phyloP scores from a whole-genome alignment of 2,329 filamentous ascomycete genomes.

The Nigrospora osmanthi region DNA sequence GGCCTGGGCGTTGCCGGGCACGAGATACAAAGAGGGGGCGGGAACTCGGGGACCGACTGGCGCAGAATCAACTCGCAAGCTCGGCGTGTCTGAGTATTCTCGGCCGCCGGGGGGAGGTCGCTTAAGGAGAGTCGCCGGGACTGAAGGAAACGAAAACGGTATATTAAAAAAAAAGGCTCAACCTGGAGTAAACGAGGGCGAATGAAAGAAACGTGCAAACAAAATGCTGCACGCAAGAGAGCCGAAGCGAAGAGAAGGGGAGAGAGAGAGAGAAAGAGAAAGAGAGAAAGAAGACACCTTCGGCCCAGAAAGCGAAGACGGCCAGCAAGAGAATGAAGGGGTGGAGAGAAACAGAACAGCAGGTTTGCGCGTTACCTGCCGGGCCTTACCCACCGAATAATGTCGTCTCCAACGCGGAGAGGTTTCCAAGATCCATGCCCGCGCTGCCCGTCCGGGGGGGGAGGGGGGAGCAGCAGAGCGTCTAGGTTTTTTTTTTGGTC shows the following conservation, averaged over 20 bases:
- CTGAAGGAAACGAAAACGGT: slow-evolving; percentile 5
- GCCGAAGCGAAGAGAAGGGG: slow-evolving; percentile 12
- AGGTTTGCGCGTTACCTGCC: too few relatives aligned
- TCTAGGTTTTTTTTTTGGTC: too few relatives aligned
- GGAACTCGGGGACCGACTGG: too few relatives aligned
- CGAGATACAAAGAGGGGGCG: too few relatives aligned
- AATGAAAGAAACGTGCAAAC: slow-evolving; percentile 7
- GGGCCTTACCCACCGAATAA: too few relatives aligned
- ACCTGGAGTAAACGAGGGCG: slow-evolving; percentile 15
- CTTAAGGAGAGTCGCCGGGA: slow-evolving; percentile 13
- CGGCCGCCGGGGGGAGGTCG: neutral
- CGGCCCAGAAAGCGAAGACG: slow-evolving; percentile 14
- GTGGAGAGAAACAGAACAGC: slow-evolving; percentile 6
- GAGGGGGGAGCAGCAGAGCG: too few relatives aligned
- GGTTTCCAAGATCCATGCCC: too few relatives aligned
- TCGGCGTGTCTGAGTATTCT: too few relatives aligned
- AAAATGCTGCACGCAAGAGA: slow-evolving; percentile 7
- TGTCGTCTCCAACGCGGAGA: too few relatives aligned
- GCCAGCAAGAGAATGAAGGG: slow-evolving; percentile 6
- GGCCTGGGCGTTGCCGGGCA: too few relatives aligned
- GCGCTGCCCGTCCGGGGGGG: neutral
- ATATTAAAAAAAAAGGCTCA: slow-evolving; percentile 15
- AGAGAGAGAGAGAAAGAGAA: slow-evolving; percentile 9
- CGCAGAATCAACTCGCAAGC: too few relatives aligned
- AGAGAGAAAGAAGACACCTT: slow-evolving; percentile 13